Base-by-base conservation (phyloP, 768 basidiomycete species). In the Tulasnella sp. region DNA sequence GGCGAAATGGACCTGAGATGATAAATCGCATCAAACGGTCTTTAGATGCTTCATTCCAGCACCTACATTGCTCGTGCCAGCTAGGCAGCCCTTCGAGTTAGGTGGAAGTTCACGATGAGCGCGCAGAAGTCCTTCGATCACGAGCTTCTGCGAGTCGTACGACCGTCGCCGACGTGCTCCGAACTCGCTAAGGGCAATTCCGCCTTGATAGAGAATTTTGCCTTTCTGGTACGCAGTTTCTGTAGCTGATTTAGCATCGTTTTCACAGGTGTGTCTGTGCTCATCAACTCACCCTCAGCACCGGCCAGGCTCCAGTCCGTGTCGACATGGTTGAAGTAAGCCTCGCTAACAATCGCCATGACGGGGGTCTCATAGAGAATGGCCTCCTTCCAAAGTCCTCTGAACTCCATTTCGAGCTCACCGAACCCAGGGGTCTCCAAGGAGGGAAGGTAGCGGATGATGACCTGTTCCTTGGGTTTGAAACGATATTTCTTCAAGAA, bases 281-380 rank as follows among this genome's bases (percentile, higher is more conserved):
- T 37, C n/a, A 11, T 44, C 36, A 67, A 80, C n/a, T 72, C 47
- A 92, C 94, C 89, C 80, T 86, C 83, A 80, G 94, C 93, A 5
- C 88, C 88, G n/a, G 89, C 87, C 74, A 94, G 88, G 70, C 80
- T 86, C 96, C 96, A 99, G 76, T 95, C 89, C 1, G 83, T 90
- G 76, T 86, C 85, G 41, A 87, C 89, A 19, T 84, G 84, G 22
- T 81, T 83, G 81, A 96, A 99, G 81, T 93, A 96, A 22, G 88
- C 87, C 79, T 99, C 94, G 77, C 92, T 94, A 67, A 99, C 82
- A 75, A 88, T 88, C 16, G 94, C 89, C 94, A 98, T 95, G 67
- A 98, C 82, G 1, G 94, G 95, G 1, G 98, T 94, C 81, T 98
- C 97, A 89, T 96, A 99, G 34, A 97, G 82, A 72, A 98, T 96